Evolutionary conservation across 164 flowering plant genomes (phyloP), one percentile per base, ranked within the genome.

Genomic region (Kalanchoe fedtschenkoi): DNA sequence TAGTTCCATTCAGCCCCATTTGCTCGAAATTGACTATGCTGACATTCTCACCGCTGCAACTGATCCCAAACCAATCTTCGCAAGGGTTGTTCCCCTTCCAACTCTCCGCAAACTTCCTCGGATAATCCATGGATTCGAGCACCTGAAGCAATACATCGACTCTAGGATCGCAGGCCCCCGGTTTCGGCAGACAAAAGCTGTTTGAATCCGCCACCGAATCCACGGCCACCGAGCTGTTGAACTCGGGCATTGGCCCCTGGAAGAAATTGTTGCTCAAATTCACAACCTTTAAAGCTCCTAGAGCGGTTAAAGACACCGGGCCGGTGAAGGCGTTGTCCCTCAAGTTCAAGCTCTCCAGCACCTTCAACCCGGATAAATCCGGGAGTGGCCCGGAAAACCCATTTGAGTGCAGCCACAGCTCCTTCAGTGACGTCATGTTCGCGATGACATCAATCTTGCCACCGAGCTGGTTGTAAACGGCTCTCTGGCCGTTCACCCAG

Each of bases 271-370:
- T 95, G 0, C 92, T 86, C 76, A 95, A 75, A 68, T 79, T 82
- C 24, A 95, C 80, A 10, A 61, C 65, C 30, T 71, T 61, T 53
- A 95, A 64, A 1, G 83, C 76, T n/a, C 65, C 70, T 21, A 84
- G 80, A 59, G 64, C 68, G 17, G 69, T 13, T 72, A 95, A 28
- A 0, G 95, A 91, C 58, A 88, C 83, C 59, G 81, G 85, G n/a
- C 99, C 99, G 0, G 97, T 84, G 41, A 91, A 79, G 58, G 16
- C 32, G 64, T 95, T 95, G 66, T 91, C 95, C 53, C 99, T 80
- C 68, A 89, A 57, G 68, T 76, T 81, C 78, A 90, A 73, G 8
- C 9, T 67, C 64, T 76, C 54, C 68, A 95, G 71, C 16, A 63
- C 66, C 16, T 61, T 72, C 66, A 91, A 67, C 1, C 74, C 76